Conservation (phyloP, 495 filamentous ascomycete species). For the Talaromyces trachyspermus region DNA sequence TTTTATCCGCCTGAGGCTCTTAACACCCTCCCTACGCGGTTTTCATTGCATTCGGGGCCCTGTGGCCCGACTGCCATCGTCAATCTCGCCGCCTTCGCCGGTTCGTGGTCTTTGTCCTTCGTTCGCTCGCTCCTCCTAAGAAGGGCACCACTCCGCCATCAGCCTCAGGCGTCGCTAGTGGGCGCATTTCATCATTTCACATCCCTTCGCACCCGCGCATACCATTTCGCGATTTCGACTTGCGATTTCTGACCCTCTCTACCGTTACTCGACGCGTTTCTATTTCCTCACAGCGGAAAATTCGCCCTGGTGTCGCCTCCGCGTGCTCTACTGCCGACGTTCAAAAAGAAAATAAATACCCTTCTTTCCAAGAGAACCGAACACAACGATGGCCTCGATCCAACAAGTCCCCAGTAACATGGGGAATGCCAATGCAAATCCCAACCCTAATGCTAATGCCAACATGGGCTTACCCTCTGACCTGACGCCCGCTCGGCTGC, state of each 20-base stretch:
- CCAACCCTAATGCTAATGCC: constrained; percentile 54
- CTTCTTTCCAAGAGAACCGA: background rate
- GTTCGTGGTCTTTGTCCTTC: constrained; percentile 8
- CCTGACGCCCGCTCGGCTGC: constrained; percentile 52
- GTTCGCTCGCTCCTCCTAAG: constrained; percentile 21
- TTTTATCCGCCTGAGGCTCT: constrained; percentile 32
- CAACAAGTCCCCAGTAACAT: constrained; percentile 52
- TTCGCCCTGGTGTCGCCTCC: background rate
- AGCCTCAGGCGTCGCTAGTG: background rate
- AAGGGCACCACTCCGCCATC: background rate
- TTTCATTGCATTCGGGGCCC: constrained; percentile 19
- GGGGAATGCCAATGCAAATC: background rate
- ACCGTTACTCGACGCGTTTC: background rate
- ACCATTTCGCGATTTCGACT: constrained; percentile 15
- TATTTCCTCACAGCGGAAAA: background rate
- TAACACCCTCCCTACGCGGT: constrained; percentile 28
- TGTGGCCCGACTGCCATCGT: constrained; percentile 7
- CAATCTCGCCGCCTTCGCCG: constrained; percentile 1
- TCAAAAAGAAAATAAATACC: background rate
- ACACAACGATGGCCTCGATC: constrained; percentile 84
- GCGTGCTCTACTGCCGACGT: background rate
- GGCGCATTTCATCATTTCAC: constrained; percentile 4
- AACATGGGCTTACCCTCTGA: constrained; percentile 49
- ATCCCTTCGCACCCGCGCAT: constrained; percentile 15
- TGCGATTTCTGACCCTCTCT: background rate